These are phyloP conservation scores for Citeromyces hawaiiensis DNA, from an alignment of 1,139 yeast genomes.

Conservation along the genomic window DNA sequence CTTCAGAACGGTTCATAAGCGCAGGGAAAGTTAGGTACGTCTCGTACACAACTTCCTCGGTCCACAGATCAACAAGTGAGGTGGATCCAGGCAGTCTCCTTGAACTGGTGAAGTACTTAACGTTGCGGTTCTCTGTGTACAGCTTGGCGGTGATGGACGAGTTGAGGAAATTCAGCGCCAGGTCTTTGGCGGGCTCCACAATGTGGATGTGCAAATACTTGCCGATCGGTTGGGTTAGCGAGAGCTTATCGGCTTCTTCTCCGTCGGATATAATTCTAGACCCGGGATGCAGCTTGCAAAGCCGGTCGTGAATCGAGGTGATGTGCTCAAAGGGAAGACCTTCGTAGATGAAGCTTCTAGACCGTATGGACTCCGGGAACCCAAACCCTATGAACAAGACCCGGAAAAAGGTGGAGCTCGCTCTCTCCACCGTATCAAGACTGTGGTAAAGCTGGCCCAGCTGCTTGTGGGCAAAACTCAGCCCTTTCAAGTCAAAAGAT, in stretches of 20 bases:
- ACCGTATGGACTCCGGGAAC: constrained; percentile 66
- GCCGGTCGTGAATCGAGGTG: constrained; percentile 68
- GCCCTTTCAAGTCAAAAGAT: constrained; percentile 65
- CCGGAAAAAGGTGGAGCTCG: constrained; percentile 68
- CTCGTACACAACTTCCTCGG: constrained; percentile 74
- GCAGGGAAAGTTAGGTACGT: constrained; percentile 77
- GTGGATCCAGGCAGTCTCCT: constrained; percentile 68
- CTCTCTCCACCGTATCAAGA: constrained; percentile 59
- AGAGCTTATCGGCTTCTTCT: constrained; percentile 29
- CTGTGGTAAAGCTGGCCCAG: constrained; percentile 57
- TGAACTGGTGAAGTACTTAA: constrained; percentile 56
- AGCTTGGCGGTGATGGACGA: constrained; percentile 45
- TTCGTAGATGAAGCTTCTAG: constrained; percentile 70
- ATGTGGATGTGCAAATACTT: constrained; percentile 61
- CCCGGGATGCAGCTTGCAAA: constrained; percentile 70
- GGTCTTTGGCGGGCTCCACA: constrained; percentile 55
- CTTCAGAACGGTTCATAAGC: constrained; percentile 74
- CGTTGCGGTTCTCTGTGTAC: constrained; percentile 59
- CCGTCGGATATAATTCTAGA: constrained; percentile 62
- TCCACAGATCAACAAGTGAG: constrained; percentile 71
- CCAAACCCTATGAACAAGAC: constrained; percentile 78
- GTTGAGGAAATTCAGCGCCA: constrained; percentile 25
- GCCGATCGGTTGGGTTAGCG: constrained; percentile 46
- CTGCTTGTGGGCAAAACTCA: constrained; percentile 60
- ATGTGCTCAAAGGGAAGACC: constrained; percentile 84